Conservation (phyloP, 2,329 filamentous ascomycete genomes). For the Neofusicoccum sp. region DNA sequence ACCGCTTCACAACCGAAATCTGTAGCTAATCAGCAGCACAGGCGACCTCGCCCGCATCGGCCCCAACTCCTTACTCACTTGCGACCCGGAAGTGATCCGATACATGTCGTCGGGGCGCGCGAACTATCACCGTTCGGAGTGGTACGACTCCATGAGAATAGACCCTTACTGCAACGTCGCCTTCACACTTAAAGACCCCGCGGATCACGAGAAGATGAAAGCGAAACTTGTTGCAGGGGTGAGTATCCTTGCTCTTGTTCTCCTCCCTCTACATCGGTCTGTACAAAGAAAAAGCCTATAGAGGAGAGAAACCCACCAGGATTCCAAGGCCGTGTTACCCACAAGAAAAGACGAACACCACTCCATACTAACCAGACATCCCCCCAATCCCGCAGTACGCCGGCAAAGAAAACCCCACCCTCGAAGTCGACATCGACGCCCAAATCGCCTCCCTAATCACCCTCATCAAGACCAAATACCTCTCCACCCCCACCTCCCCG, state of each 20-base stretch:
- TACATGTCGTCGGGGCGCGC: slow-evolving; percentile 47
- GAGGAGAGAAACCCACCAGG: no score
- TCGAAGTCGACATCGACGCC: slow-evolving; percentile 90
- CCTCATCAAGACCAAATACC: slow-evolving; percentile 71
- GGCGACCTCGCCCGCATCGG: slow-evolving; percentile 49
- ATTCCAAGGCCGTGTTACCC: no score
- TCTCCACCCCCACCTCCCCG: slow-evolving; percentile 34
- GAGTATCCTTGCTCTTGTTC: slow-evolving; percentile 5
- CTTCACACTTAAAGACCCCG: slow-evolving; percentile 55
- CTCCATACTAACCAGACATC: no score
- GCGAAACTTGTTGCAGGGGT: slow-evolving; percentile 57
- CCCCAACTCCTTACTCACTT: slow-evolving; percentile 53
- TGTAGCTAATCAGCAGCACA: slow-evolving; percentile 24
- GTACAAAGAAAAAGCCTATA: no score
- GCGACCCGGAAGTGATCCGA: slow-evolving; percentile 49
- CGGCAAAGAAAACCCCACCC: slow-evolving; percentile 73
- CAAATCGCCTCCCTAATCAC: slow-evolving; percentile 93
- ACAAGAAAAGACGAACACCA: no score
- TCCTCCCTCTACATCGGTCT: no score
- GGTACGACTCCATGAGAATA: slow-evolving; percentile 51
- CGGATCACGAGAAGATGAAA: slow-evolving; percentile 45
- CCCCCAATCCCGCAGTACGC: slow-evolving; percentile 47
- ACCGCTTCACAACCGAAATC: neutral
- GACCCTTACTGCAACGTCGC: slow-evolving; percentile 59
- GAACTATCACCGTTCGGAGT: slow-evolving; percentile 43